Percentiles rank a stretch among this genome's conserved stretches.
phyloP scores from a whole-genome alignment of 2,329 filamentous ascomycete genomes.

The Aspergillus quadricinctus region DNA sequence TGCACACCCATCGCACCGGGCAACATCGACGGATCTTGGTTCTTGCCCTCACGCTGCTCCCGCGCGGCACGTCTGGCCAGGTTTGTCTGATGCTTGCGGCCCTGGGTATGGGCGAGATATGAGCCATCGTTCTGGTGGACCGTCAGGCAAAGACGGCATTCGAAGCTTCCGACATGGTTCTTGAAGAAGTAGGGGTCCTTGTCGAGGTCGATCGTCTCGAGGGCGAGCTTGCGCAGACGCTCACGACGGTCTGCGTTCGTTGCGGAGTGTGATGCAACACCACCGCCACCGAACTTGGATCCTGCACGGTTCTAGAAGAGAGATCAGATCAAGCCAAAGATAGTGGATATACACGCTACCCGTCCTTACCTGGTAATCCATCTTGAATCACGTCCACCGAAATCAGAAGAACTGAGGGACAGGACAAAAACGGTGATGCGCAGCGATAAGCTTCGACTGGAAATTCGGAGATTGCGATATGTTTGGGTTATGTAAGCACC shows the following conservation, averaged over 20 bases:
- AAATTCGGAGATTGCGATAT: conserved; percentile 3
- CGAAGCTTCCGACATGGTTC: conserved; percentile 97
- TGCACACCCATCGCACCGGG: conserved; percentile 74
- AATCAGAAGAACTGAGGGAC: conserved; percentile 5
- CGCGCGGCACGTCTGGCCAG: conserved; percentile 91
- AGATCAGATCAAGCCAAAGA: conserved; percentile 9
- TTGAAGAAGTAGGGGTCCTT: conserved; percentile 99
- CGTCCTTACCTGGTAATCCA: conserved; percentile 49
- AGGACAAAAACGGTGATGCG: conserved; percentile 10
- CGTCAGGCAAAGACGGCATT: conserved; percentile 93
- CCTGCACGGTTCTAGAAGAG: conserved; percentile 76
- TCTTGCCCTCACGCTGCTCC: conserved; percentile 83
- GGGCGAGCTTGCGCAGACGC: conserved; percentile 92
- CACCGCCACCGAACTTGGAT: conserved; percentile 96
- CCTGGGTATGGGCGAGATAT: conserved; percentile 97
- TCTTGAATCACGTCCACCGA: conserved; percentile 17
- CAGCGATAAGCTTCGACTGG: neutral
- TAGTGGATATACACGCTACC: neutral
- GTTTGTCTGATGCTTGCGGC: conserved; percentile 98
- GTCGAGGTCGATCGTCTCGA: conserved; percentile 98
- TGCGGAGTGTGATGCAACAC: conserved; percentile 86
- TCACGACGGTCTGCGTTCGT: conserved; percentile 97
- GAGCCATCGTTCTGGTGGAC: conserved; percentile 99
- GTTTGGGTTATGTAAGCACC: conserved; percentile 24
- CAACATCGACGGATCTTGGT: conserved; percentile 57